Conservation (phyloP, 2,329 filamentous ascomycete genomes). For the Aureobasidium sp. region DNA sequence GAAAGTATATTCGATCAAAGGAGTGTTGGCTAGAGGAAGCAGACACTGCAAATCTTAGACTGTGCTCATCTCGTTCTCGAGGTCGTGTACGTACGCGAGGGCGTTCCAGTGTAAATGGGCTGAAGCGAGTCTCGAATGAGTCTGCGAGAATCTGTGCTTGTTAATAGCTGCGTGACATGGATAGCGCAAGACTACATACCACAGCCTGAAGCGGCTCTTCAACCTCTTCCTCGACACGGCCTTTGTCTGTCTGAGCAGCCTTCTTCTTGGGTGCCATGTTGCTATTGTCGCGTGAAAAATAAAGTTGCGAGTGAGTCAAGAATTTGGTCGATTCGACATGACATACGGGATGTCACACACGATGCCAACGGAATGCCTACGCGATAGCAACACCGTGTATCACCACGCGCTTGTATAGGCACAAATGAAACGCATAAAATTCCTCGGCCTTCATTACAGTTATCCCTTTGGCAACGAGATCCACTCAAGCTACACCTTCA, state of each 20-base stretch:
- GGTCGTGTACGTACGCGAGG: constrained; percentile 59
- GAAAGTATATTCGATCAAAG: constrained; percentile 94
- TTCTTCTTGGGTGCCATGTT: constrained; percentile 43
- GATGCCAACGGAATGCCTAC: background rate
- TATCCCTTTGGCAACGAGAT: background rate
- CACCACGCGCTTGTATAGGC: background rate
- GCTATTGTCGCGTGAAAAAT: background rate
- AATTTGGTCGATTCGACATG: background rate
- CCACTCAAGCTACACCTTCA: background rate
- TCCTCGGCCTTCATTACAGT: background rate
- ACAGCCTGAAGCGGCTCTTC: constrained; percentile 57
- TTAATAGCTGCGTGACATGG: background rate
- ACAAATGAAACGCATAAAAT: background rate
- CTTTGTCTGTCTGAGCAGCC: constrained; percentile 27
- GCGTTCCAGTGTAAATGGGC: constrained; percentile 77
- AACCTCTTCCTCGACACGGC: constrained; percentile 46
- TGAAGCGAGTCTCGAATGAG: constrained; percentile 87
- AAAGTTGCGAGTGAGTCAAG: constrained; percentile 1
- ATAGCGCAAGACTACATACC: constrained; percentile 30
- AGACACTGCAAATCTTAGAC: constrained; percentile 56
- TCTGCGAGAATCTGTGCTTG: constrained; percentile 69
- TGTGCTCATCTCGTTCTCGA: background rate
- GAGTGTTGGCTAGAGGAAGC: constrained; percentile 83
- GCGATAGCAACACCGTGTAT: background rate
- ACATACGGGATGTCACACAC: background rate